Conservation (phyloP, 2,329 filamentous ascomycete species). For the Pseudogymnoascus sp. region DNA sequence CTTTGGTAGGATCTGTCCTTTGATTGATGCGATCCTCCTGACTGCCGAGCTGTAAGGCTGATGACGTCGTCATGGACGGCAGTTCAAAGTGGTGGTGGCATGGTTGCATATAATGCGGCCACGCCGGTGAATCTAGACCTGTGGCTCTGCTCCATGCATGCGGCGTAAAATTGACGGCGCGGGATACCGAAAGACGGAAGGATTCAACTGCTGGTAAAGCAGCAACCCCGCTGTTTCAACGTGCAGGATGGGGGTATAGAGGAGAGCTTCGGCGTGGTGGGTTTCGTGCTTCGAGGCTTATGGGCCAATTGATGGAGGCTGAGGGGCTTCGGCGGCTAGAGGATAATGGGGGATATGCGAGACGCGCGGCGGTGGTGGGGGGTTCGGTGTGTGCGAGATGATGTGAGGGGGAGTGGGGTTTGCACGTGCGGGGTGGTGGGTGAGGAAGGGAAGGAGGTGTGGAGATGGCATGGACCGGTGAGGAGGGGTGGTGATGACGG, state of each 20-base stretch:
- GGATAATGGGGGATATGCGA: not conserved
- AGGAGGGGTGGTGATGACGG: not conserved
- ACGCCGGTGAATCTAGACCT: slow-evolving; percentile 1
- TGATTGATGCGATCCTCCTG: not conserved
- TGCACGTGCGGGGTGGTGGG: slow-evolving; percentile 3
- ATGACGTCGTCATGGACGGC: not conserved
- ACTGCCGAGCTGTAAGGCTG: not conserved
- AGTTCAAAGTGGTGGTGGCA: not conserved
- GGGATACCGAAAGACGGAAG: not conserved
- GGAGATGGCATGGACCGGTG: not conserved
- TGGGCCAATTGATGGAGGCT: not conserved
- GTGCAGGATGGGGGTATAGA: not conserved
- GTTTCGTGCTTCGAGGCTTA: not conserved
- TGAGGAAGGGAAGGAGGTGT: not conserved
- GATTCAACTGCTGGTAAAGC: not conserved
- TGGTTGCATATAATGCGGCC: not conserved
- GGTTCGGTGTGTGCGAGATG: slow-evolving; percentile 5
- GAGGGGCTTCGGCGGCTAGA: not conserved
- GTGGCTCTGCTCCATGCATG: slow-evolving; percentile 1
- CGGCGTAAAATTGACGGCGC: slow-evolving; percentile 3
- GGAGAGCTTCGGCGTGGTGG: not conserved
- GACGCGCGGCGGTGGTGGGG: slow-evolving; percentile 3
- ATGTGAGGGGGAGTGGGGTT: slow-evolving; percentile 1
- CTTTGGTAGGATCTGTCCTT: not conserved
- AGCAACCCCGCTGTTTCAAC: not conserved